phyloP scores from a whole-genome alignment of 495 filamentous ascomycete genomes.

The Diplogelasinospora grovesii region DNA sequence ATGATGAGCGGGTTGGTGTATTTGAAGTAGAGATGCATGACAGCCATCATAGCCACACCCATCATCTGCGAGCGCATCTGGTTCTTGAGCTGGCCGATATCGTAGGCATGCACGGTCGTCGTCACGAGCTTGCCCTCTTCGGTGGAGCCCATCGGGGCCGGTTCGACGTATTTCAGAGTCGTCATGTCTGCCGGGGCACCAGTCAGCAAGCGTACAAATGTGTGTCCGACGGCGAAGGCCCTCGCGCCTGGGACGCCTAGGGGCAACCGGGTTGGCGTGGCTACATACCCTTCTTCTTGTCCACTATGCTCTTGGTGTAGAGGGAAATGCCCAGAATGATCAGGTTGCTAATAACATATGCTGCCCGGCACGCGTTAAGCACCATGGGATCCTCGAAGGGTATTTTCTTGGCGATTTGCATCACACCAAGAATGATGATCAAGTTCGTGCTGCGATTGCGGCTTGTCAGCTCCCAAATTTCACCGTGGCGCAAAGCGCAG shows the following conservation, averaged over 20 bases:
- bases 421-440: constrained; percentile 91
- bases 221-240: no score
- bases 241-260: neutral
- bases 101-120: constrained; percentile 92
- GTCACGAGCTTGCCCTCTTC: constrained; percentile 94
- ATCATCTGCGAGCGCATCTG: constrained; percentile 83
- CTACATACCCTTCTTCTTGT: constrained; percentile 84
- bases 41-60: constrained; percentile 94
- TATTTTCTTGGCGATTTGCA: constrained; percentile 94
- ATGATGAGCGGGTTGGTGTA: constrained; percentile 99
- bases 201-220: neutral
- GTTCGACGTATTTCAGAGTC: constrained; percentile 98
- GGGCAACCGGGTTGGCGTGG: neutral
- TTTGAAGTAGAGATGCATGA: constrained; percentile 98
- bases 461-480: constrained; percentile 12
- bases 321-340: constrained; percentile 79
- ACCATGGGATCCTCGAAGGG: constrained; percentile 89
- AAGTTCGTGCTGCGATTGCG: constrained; percentile 67
- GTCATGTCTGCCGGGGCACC: constrained; percentile 87
- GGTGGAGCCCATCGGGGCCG: constrained; percentile 78
- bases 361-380: constrained; percentile 71
- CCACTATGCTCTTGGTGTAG: constrained; percentile 74
- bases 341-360: constrained; percentile 82
- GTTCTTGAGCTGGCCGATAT: constrained; percentile 72
- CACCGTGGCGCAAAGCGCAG: neutral